Base-by-base conservation (phyloP, 2,329 filamentous ascomycete species). In the Epichloe typhina region DNA sequence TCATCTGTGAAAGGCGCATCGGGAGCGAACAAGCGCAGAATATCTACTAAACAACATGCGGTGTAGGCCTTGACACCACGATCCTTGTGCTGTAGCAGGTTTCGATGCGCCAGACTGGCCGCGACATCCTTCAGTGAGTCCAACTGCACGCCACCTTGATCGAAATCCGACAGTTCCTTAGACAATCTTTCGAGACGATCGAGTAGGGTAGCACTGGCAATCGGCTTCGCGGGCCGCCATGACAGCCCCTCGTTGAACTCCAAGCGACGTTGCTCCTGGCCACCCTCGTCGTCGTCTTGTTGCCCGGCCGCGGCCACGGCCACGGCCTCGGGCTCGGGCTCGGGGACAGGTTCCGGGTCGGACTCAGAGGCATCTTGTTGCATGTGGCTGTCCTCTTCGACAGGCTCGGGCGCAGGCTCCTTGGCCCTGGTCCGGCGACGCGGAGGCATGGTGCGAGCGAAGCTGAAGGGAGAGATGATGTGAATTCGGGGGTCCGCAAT, bases 1-100 rank as follows among this genome's bases (percentile, higher is more conserved):
- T 86, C 82, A 40, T 80, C 82, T 23, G 88, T 94, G 68, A 95
- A 97, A 17, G 93, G 93, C 64, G 93, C 93, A 74, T 97, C 84
- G 0, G 93, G 93, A 31, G 93, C 93, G 69, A 88, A 95, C 52
- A 98, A 77, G 60, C 87, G 84, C 64, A 98, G 79, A 58, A 98
- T 86, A 65, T 98, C 93, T 50, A 96, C 89, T 54, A 97, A 75
- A 65, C 90, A 97, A 62, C 87, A 87, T 42, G 89, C 83, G 35
- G 87, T 80, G 72, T 86, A 95, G 26, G 93, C 91, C 66, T 86
- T 85, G 56, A 98, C 89, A 51, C 93, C 93, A 57, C 84, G 86
- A 66, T 98, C 93, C 71, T 95, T 95, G 69, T 98, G 93, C 53
- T 80, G 81, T 45, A 98, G 71, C 23, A 98, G 74, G 61, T 93